A percentile compares a stretch with the other conserved stretches of the same genome.
Evolutionary conservation across 192 early-diverging fungal genomes (phyloP).

Genomic region (Neocallimastix lanati): DNA sequence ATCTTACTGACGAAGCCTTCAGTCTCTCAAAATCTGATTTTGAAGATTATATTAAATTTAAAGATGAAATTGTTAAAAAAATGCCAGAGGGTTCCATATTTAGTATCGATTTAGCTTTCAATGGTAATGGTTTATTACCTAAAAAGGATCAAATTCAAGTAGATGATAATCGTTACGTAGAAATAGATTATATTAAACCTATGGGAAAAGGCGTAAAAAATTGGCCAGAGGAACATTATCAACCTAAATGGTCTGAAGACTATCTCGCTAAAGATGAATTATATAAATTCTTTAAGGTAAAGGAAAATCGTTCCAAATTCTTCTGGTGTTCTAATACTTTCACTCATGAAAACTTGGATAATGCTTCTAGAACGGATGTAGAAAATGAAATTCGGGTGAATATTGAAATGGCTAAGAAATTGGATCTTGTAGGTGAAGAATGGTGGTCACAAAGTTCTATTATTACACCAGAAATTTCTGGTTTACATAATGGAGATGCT

Average conservation of each 20-base stretch:
- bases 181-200: neutral
- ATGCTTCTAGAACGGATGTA: neutral
- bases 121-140: neutral
- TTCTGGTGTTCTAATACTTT: constrained; percentile 1
- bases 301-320: neutral
- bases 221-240: neutral
- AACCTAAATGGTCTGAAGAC: neutral
- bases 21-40: neutral
- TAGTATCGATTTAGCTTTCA: neutral
- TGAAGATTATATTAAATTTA: neutral
- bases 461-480: constrained; percentile 1
- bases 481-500: constrained; percentile 2
- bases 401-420: neutral
- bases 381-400: constrained; percentile 1
- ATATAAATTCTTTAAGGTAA: neutral
- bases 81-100: neutral
- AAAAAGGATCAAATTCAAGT: neutral
- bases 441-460: constrained; percentile 1
- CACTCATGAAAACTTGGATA: constrained; percentile 2
- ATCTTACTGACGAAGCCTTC: neutral
- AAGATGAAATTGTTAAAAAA: neutral
- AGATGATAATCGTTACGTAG: neutral
- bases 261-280: neutral
- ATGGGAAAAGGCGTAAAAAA: neutral
- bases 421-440: neutral